A percentile compares a stretch with the other conserved stretches of the same genome.
Evolutionary conservation across 2,329 filamentous ascomycete genomes (phyloP).

Genomic region (Fusarium sp.): DNA sequence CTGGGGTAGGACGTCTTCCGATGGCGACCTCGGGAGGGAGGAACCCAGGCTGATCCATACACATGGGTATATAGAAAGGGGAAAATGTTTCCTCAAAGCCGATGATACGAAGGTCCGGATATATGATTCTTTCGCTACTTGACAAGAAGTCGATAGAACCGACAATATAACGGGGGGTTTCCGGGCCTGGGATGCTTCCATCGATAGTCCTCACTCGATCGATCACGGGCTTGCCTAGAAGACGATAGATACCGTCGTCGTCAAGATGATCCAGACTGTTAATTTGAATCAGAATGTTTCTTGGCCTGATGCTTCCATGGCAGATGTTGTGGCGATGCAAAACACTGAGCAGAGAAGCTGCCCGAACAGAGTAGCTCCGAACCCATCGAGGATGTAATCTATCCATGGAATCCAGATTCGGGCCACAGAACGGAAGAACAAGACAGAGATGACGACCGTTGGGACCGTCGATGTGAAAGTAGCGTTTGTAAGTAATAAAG

Average conservation of each 20-base stretch:
- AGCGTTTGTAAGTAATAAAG: not conserved
- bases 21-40: not conserved
- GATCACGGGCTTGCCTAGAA: not conserved
- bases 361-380: not conserved
- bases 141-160: slow-evolving; percentile 1
- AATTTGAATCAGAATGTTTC: not conserved
- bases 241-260: not conserved
- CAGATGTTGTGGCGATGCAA: not conserved
- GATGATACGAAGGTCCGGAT: not conserved
- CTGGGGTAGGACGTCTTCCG: not conserved
- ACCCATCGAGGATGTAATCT: not conserved
- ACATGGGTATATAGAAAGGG: not conserved
- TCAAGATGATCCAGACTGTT: not conserved
- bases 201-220: not conserved
- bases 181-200: not conserved
- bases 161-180: not conserved
- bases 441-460: not conserved
- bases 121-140: not conserved
- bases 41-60: not conserved
- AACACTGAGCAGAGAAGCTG: not conserved
- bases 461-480: not conserved
- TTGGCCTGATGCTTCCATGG: not conserved
- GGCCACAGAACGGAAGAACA: not conserved
- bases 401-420: not conserved
- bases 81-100: not conserved